Percentiles rank a stretch among this genome's conserved stretches.
These are phyloP conservation scores for Gentiana dahurica DNA, from an alignment of 257 asterid species.

Conservation along the genomic window DNA sequence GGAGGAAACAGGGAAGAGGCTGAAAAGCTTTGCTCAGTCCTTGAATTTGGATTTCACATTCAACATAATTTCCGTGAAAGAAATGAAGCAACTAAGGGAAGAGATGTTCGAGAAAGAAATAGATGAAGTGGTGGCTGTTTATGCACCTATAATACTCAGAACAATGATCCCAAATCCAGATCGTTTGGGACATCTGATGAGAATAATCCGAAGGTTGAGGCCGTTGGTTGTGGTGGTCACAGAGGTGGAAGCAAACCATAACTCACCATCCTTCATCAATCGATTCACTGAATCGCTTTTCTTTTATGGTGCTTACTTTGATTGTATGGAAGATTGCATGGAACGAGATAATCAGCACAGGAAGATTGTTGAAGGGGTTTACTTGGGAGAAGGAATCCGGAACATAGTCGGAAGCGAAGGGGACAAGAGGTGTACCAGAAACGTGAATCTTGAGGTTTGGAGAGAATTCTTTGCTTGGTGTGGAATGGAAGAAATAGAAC, in stretches of 20 bases:
- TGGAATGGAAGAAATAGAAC: slow-evolving; percentile 29
- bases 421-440: slow-evolving; percentile 35
- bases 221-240: slow-evolving; percentile 44
- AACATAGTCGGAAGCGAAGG: slow-evolving; percentile 48
- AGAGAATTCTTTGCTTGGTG: slow-evolving; percentile 41
- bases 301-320: slow-evolving; percentile 40
- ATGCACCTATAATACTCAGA: slow-evolving; percentile 30
- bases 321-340: slow-evolving; percentile 57
- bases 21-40: slow-evolving; percentile 39
- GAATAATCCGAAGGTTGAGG: slow-evolving; percentile 22
- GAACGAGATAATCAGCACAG: slow-evolving; percentile 24
- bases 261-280: slow-evolving; percentile 46
- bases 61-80: slow-evolving; percentile 23
- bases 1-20: slow-evolving; percentile 36
- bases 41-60: slow-evolving; percentile 36
- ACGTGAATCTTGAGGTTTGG: slow-evolving; percentile 58
- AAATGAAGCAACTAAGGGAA: slow-evolving; percentile 32
- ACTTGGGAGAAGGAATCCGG: no score
- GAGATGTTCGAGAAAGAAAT: slow-evolving; percentile 16
- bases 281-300: slow-evolving; percentile 49
- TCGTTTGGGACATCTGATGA: slow-evolving; percentile 32
- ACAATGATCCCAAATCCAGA: slow-evolving; percentile 42
- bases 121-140: slow-evolving; percentile 40
- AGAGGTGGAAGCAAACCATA: slow-evolving; percentile 65
- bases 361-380: slow-evolving; percentile 28